Conservation (phyloP, 148 eudicot genomes). For the Rhododendron vialii region DNA sequence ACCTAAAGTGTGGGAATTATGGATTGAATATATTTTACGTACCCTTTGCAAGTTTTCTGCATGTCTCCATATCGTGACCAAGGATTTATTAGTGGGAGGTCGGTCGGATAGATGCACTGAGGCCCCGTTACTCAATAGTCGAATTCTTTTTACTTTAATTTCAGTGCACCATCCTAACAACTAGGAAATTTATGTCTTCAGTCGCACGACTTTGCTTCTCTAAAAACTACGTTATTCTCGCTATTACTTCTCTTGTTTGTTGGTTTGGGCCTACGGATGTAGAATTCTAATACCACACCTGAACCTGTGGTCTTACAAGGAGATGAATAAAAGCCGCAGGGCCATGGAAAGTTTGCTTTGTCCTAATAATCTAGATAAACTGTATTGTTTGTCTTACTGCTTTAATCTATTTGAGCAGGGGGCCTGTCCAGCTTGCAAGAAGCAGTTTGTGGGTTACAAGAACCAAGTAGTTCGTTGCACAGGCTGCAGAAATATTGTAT, state of each 20-base stretch:
- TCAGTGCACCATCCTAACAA: background rate
- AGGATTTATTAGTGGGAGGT: background rate
- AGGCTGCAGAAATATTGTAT: conserved; percentile 79
- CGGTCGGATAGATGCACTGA: background rate
- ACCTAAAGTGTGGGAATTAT: background rate
- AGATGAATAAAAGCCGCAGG: background rate
- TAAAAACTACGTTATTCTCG: background rate
- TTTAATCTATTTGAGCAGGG: conserved; percentile 46
- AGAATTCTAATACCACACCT: background rate
- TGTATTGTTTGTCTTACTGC: background rate
- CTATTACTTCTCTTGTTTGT: background rate
- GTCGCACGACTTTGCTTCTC: background rate
- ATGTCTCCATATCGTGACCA: background rate
- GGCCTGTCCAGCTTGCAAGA: conserved; percentile 92
- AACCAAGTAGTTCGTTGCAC: conserved; percentile 62
- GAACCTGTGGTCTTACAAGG: background rate
- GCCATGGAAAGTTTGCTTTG: background rate
- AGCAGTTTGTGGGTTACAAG: conserved; percentile 68
- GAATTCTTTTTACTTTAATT: background rate
- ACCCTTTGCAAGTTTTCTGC: background rate
- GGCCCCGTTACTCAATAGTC: background rate
- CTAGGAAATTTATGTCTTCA: background rate
- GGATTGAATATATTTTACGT: background rate
- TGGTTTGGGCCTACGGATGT: background rate
- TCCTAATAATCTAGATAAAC: background rate